Evolutionary conservation across 257 asterid genomes (phyloP).

Genomic region (Capsicum pubescens): DNA sequence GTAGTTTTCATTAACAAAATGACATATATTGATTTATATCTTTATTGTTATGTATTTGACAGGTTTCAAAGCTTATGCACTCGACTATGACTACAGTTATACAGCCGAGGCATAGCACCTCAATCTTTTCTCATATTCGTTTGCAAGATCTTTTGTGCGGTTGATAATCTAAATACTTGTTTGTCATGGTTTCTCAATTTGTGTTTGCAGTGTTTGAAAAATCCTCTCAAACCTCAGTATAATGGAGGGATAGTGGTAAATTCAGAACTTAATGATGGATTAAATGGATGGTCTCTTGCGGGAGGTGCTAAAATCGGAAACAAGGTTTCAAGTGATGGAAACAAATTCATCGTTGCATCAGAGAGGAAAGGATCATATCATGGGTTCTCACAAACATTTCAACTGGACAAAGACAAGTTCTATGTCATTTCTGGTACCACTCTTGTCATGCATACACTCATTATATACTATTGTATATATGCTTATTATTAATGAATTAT

Average conservation of each 20-base stretch:
- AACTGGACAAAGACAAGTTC: slow-evolving; percentile 28
- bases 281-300: slow-evolving; percentile 37
- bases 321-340: slow-evolving; percentile 26
- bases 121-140: not conserved
- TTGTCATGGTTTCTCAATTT: not conserved
- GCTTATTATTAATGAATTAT: not conserved
- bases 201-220: slow-evolving; percentile 40
- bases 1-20: not conserved
- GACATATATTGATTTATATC: not conserved
- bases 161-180: not conserved
- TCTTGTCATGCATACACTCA: not conserved
- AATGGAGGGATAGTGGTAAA: slow-evolving; percentile 45
- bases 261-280: slow-evolving; percentile 36
- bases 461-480: too few species aligned
- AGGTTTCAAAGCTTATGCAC: not conserved
- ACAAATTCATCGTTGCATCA: slow-evolving; percentile 35
- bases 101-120: not conserved
- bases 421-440: slow-evolving; percentile 36
- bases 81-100: not conserved
- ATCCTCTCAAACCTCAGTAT: slow-evolving; percentile 47
- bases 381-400: slow-evolving; percentile 29
- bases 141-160: not conserved
- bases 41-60: not conserved
- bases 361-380: not conserved
- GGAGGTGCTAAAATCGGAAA: slow-evolving; percentile 28